Conservation (phyloP, 108 stramenopile genomes). For the Nitzschia sp. region DNA sequence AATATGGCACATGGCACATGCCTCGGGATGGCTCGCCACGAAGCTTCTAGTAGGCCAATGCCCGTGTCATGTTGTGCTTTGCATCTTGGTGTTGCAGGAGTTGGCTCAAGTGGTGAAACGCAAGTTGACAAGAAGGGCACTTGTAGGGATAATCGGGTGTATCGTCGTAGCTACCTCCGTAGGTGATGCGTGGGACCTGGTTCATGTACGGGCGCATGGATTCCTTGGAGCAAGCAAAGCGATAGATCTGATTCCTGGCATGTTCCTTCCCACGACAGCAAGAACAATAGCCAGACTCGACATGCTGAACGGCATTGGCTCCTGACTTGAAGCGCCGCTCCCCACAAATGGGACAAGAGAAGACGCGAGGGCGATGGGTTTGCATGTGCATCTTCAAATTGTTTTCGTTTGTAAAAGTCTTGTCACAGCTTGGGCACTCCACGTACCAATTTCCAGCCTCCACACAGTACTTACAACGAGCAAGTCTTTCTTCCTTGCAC, state of each 20-base stretch:
- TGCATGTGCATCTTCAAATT: conserved; percentile 75
- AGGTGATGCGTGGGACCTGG: conserved; percentile 45
- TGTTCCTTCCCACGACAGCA: conserved; percentile 57
- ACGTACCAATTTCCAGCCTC: too few species aligned
- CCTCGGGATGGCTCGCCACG: too few species aligned
- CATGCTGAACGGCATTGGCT: conserved; percentile 75
- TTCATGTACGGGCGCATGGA: conserved; percentile 49
- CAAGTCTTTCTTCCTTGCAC: too few species aligned
- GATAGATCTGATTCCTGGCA: conserved; percentile 66
- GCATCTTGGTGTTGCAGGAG: conserved; percentile 69
- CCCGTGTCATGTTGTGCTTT: conserved; percentile 44
- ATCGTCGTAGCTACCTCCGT: conserved; percentile 12
- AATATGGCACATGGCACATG: too few species aligned
- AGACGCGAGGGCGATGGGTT: conserved; percentile 63
- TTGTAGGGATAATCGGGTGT: conserved; percentile 69
- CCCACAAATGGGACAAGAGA: conserved; percentile 68
- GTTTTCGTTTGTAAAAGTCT: conserved; percentile 50
- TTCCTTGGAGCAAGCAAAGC: conserved; percentile 37
- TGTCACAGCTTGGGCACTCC: conserved; percentile 43
- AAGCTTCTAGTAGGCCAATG: not conserved
- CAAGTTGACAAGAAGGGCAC: conserved; percentile 53
- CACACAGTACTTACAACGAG: too few species aligned
- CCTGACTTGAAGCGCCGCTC: conserved; percentile 53
- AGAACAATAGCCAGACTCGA: conserved; percentile 65
- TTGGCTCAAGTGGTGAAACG: conserved; percentile 66